Conservation (phyloP, 2,329 filamentous ascomycete genomes). For the Alternaria sp. region DNA sequence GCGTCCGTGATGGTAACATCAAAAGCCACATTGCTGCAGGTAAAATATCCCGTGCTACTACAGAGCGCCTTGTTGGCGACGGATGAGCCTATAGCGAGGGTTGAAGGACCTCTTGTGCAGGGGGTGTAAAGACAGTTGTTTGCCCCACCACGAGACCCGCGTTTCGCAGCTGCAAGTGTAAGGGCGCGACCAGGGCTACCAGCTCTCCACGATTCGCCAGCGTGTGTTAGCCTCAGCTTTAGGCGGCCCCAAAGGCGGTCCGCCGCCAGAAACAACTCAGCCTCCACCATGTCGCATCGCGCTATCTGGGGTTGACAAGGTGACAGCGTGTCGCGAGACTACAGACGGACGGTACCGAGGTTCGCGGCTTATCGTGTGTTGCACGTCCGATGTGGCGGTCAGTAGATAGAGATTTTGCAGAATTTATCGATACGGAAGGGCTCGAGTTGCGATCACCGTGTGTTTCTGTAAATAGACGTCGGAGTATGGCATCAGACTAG, state of each 20-base stretch:
- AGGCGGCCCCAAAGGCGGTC: conserved; percentile 15
- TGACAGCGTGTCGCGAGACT: conserved; percentile 10
- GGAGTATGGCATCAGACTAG: conserved; percentile 10
- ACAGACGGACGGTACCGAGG: neutral
- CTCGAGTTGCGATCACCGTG: neutral
- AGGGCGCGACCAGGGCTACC: neutral
- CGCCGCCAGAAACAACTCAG: conserved; percentile 15
- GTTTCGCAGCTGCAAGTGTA: conserved; percentile 3
- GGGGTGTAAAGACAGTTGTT: conserved; percentile 11
- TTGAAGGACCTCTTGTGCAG: neutral
- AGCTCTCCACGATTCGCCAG: conserved; percentile 11
- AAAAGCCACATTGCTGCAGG: neutral
- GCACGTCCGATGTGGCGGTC: conserved; percentile 2
- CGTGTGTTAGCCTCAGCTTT: neutral
- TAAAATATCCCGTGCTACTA: neutral
- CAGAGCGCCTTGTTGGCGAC: conserved; percentile 1
- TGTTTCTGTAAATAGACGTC: conserved; percentile 17
- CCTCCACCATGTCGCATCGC: conserved; percentile 11
- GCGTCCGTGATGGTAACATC: neutral
- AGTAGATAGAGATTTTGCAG: conserved; percentile 5
- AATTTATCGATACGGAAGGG: conserved; percentile 9
- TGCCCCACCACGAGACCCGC: conserved; percentile 12
- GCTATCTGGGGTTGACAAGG: conserved; percentile 1
- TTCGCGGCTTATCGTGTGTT: neutral
- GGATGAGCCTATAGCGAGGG: neutral